Evolutionary conservation across 305 asterid species (phyloP).

Genomic region (Euphrasia arctica): DNA sequence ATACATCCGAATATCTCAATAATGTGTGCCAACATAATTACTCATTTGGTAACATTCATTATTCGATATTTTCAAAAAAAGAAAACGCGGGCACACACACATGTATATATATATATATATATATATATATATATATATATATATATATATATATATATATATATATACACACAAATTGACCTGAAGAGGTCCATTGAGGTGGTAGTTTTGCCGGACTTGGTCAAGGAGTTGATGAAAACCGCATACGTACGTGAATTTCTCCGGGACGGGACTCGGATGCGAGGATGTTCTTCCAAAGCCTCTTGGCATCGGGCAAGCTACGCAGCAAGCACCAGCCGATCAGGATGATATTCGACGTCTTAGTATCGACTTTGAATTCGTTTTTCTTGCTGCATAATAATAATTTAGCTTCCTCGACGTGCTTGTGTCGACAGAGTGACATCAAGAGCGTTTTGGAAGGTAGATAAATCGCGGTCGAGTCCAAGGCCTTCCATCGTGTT

Average conservation of each 20-base stretch:
- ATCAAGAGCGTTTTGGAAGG: too few species aligned
- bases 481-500: too few species aligned
- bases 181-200: conserved; percentile 53
- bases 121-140: too few species aligned
- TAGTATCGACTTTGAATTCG: conserved; percentile 39
- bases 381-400: too few species aligned
- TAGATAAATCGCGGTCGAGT: too few species aligned
- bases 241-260: conserved; percentile 49
- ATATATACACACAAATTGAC: conserved; percentile 40
- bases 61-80: neutral
- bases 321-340: conserved; percentile 84
- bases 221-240: conserved; percentile 56
- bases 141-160: too few species aligned
- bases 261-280: conserved; percentile 49
- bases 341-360: conserved; percentile 71
- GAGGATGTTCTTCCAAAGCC: conserved; percentile 71
- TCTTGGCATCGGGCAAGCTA: conserved; percentile 67
- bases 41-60: neutral
- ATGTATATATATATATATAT: too few species aligned
- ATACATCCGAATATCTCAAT: too few species aligned
- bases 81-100: neutral
- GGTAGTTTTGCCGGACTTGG: conserved; percentile 64
- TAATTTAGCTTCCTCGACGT: too few species aligned
- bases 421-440: too few species aligned
- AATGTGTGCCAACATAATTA: neutral